Percentiles rank a stretch among this genome's conserved stretches.
Evolutionary conservation across 805 yeast species (phyloP).

Genomic region (Gaillardinia entomophila): DNA sequence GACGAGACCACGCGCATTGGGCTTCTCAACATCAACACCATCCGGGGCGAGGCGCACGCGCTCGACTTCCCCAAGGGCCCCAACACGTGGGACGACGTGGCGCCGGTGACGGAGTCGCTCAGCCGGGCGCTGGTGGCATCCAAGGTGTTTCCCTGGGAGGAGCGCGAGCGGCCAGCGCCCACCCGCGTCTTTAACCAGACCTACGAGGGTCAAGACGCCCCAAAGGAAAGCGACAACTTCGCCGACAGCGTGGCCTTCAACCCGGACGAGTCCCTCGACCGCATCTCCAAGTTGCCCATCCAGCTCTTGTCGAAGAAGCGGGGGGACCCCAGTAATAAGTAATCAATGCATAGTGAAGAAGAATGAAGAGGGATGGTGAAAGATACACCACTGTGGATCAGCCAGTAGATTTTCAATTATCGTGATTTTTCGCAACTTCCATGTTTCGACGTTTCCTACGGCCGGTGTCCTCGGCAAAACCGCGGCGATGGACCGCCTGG

Average conservation of each 20-base stretch:
- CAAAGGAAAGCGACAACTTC: conserved; percentile 1
- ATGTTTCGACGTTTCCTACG: too few relatives aligned
- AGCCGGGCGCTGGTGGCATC: neutral
- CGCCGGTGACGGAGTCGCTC: conserved; percentile 1
- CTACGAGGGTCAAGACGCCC: neutral
- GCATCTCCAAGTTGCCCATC: conserved; percentile 20
- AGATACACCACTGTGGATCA: too few relatives aligned
- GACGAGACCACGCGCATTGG: conserved; percentile 7
- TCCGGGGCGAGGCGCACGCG: conserved; percentile 15
- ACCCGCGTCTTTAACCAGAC: conserved; percentile 17
- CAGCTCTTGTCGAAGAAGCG: conserved; percentile 15
- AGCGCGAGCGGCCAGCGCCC: conserved; percentile 13
- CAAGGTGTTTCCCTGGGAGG: conserved; percentile 27
- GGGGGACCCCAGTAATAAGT: conserved; percentile 3
- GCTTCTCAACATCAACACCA: conserved; percentile 1
- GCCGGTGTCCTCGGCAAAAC: too few relatives aligned
- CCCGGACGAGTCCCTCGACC: conserved; percentile 20
- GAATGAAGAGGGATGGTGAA: too few relatives aligned
- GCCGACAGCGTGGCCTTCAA: conserved; percentile 7
- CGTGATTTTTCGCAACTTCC: too few relatives aligned
- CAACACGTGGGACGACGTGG: conserved; percentile 18
- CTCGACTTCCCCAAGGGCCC: conserved; percentile 13
- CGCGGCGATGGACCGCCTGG: neutral
- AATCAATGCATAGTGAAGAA: too few relatives aligned
- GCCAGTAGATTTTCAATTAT: too few relatives aligned